Evolutionary conservation across 768 basidiomycete species (phyloP).

Genomic region (Hygrocybe coccinea): DNA sequence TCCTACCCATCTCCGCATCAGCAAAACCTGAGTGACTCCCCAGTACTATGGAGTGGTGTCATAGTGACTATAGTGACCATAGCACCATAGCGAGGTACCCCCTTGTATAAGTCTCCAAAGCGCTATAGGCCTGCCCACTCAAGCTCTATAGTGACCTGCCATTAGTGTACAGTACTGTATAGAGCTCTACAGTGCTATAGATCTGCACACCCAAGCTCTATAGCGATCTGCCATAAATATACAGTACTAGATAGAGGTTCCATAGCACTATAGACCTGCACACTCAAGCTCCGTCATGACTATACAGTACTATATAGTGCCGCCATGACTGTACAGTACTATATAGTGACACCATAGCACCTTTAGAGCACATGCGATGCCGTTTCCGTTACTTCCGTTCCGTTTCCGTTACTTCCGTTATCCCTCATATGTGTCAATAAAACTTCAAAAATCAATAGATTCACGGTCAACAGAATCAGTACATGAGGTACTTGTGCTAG

Average conservation of each 20-base stretch:
- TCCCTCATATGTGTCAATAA: not conserved
- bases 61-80: not conserved
- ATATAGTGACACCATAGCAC: too few species aligned
- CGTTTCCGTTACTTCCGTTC: too few species aligned
- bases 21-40: not conserved
- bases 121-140: too few species aligned
- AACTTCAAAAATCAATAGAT: not conserved
- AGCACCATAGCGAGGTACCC: not conserved
- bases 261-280: too few species aligned
- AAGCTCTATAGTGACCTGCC: too few species aligned
- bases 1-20: not conserved
- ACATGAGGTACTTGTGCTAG: not conserved
- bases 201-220: not conserved
- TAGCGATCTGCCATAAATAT: not conserved
- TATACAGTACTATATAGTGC: not conserved
- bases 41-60: not conserved
- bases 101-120: not conserved
- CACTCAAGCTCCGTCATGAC: too few species aligned
- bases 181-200: too few species aligned
- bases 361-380: not conserved
- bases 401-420: not conserved
- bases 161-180: too few species aligned
- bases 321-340: too few species aligned
- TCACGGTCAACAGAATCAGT: not conserved
- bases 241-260: not conserved